phyloP scores from a whole-genome alignment of 2,329 filamentous ascomycete genomes.

The Diplodia seriata region DNA sequence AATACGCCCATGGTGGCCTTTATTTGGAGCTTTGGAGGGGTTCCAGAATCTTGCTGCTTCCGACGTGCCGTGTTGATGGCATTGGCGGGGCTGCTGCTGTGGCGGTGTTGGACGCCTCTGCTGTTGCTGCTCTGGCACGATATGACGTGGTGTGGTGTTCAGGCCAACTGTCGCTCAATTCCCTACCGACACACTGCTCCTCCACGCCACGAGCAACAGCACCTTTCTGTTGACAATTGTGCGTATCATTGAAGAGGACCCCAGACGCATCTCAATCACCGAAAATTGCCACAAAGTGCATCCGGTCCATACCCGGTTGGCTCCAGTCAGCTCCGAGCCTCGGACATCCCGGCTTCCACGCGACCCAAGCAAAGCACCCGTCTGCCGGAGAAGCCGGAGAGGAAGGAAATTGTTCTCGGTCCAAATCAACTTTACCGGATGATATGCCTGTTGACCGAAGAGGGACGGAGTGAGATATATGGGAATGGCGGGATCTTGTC shows the following conservation, averaged over 20 bases:
- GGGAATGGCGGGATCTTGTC: neutral
- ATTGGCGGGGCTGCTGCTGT: neutral
- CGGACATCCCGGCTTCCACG: neutral
- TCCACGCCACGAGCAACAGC: too few species aligned
- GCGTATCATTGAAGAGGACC: too few species aligned
- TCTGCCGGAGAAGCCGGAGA: neutral
- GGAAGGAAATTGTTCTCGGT: neutral
- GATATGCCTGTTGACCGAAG: neutral
- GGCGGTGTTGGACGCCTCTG: constrained; percentile 12
- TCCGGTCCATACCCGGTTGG: neutral
- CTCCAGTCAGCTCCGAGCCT: neutral
- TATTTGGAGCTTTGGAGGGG: neutral
- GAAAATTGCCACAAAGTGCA: too few species aligned
- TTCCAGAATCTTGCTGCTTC: constrained; percentile 25
- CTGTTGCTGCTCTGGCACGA: neutral
- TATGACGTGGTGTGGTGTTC: constrained; percentile 13
- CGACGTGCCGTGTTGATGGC: constrained; percentile 2
- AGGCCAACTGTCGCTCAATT: neutral
- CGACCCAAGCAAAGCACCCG: neutral
- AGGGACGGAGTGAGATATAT: neutral
- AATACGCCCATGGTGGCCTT: constrained; percentile 23
- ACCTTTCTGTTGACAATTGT: too few species aligned
- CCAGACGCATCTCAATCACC: too few species aligned
- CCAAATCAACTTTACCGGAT: neutral
- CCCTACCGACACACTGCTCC: too few species aligned